A percentile compares a stretch with the other conserved stretches of the same genome.
These are phyloP conservation scores for Calonectria multiphialidica DNA, from an alignment of 2,329 filamentous ascomycete species.

Conservation along the genomic window DNA sequence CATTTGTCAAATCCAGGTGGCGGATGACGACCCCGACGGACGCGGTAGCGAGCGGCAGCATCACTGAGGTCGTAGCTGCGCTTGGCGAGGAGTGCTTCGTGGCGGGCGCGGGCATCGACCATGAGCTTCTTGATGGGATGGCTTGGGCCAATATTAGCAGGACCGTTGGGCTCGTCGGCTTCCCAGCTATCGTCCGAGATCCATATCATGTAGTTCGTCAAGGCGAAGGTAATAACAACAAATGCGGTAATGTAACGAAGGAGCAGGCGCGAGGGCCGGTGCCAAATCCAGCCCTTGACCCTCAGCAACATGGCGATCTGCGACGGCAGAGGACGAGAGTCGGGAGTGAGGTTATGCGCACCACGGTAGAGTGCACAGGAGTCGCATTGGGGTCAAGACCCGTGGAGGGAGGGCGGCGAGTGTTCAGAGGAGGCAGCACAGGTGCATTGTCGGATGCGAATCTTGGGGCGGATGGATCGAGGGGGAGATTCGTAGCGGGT, in stretches of 20 bases:
- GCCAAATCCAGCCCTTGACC: slow-evolving; percentile 42
- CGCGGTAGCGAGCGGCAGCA: slow-evolving; percentile 68
- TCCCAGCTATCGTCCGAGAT: slow-evolving; percentile 39
- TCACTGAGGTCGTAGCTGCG: slow-evolving; percentile 62
- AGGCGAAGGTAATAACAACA: slow-evolving; percentile 40
- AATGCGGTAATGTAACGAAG: slow-evolving; percentile 44
- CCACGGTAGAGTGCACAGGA: slow-evolving; percentile 33
- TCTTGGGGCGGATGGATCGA: not conserved
- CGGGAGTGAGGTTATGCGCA: slow-evolving; percentile 36
- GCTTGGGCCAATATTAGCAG: slow-evolving; percentile 40
- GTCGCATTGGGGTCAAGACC: slow-evolving; percentile 37
- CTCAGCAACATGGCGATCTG: slow-evolving; percentile 40
- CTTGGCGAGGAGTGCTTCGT: slow-evolving; percentile 55
- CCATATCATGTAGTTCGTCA: slow-evolving; percentile 49
- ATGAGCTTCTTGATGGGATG: slow-evolving; percentile 67
- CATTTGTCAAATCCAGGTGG: slow-evolving; percentile 74
- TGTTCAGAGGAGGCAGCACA: slow-evolving; percentile 34
- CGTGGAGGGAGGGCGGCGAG: slow-evolving; percentile 11
- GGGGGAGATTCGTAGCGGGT: slow-evolving; percentile 21
- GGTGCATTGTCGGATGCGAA: slow-evolving; percentile 34
- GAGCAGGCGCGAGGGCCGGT: slow-evolving; percentile 44
- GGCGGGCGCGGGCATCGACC: slow-evolving; percentile 56
- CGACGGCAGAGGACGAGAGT: slow-evolving; percentile 26
- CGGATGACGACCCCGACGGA: slow-evolving; percentile 68
- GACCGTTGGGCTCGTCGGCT: slow-evolving; percentile 34